Percentiles rank a stretch among this genome's conserved stretches.
Evolutionary conservation across 2,329 filamentous ascomycete species (phyloP).

Genomic region (Huntiella abstrusa): DNA sequence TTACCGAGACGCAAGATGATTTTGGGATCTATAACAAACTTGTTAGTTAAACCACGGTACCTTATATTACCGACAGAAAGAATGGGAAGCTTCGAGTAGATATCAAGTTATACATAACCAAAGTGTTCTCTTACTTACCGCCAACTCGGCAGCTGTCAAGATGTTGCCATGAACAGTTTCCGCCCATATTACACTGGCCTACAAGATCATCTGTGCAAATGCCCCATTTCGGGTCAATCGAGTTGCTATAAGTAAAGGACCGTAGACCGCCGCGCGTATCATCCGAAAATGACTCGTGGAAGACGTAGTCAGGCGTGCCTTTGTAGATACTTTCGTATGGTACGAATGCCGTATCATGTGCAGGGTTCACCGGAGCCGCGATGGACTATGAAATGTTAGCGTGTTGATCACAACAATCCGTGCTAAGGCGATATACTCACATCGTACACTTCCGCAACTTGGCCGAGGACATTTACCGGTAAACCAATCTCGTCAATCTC

Average conservation of each 20-base stretch:
- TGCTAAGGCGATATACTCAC: not conserved
- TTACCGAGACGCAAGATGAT: constrained; percentile 55
- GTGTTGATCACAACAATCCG: not conserved
- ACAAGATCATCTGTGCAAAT: constrained; percentile 64
- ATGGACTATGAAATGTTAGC: constrained; percentile 1
- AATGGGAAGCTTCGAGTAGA: no score
- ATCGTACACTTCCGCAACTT: not conserved
- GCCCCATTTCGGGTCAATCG: constrained; percentile 55
- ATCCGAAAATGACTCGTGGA: constrained; percentile 58
- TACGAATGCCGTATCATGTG: constrained; percentile 15
- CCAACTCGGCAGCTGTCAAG: constrained; percentile 52
- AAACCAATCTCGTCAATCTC: no score
- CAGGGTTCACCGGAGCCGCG: constrained; percentile 1
- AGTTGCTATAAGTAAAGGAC: constrained; percentile 85
- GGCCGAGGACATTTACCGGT: not conserved
- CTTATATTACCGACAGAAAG: no score
- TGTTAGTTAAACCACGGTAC: not conserved
- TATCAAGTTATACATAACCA: no score
- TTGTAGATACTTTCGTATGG: constrained; percentile 73
- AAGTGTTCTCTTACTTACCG: constrained; percentile 40
- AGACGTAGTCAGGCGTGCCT: constrained; percentile 74
- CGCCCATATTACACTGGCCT: constrained; percentile 45
- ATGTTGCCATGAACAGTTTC: constrained; percentile 62
- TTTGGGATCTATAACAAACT: constrained; percentile 39
- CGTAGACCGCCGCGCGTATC: constrained; percentile 58